Conservation (phyloP, 768 basidiomycete species). For the Boletus barrowsii region DNA sequence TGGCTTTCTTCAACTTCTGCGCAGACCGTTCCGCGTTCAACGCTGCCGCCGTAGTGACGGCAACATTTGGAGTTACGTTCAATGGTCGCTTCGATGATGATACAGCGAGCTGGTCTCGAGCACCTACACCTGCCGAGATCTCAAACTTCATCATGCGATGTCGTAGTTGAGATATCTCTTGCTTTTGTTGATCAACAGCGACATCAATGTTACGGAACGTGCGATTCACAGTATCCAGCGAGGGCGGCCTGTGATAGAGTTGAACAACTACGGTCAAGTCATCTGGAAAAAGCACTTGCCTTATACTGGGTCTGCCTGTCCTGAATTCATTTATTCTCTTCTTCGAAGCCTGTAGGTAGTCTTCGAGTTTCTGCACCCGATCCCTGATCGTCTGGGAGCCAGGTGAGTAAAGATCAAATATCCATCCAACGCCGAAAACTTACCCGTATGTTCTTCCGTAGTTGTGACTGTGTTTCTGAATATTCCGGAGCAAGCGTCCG, state of each 20-base stretch:
- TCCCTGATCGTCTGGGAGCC: slow-evolving; percentile 57
- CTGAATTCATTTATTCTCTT: slow-evolving; percentile 62
- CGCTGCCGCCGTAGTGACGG: slow-evolving; percentile 74
- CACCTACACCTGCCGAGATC: slow-evolving; percentile 25
- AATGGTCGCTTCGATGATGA: slow-evolving; percentile 37
- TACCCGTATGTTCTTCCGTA: slow-evolving; percentile 73
- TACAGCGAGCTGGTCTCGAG: slow-evolving; percentile 43
- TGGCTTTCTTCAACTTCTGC: slow-evolving; percentile 62
- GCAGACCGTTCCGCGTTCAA: slow-evolving; percentile 78
- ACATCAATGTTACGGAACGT: slow-evolving; percentile 84
- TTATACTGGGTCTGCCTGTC: slow-evolving; percentile 58
- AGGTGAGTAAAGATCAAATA: slow-evolving; percentile 3
- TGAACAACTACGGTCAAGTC: background rate
- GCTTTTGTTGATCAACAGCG: slow-evolving; percentile 59
- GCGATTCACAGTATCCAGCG: slow-evolving; percentile 78
- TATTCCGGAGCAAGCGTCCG: slow-evolving; percentile 88
- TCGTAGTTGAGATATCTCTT: slow-evolving; percentile 50
- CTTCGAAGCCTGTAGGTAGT: slow-evolving; percentile 65
- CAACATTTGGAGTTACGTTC: slow-evolving; percentile 61
- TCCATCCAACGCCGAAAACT: slow-evolving; percentile 20
- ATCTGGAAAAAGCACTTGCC: slow-evolving; percentile 40
- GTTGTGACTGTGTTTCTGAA: slow-evolving; percentile 72
- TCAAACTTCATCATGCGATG: slow-evolving; percentile 53
- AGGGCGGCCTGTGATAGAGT: slow-evolving; percentile 60
- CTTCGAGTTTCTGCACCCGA: slow-evolving; percentile 77